Evolutionary conservation across 2,329 filamentous ascomycete species (phyloP).

Genomic region (Pestalotiopsis fici): DNA sequence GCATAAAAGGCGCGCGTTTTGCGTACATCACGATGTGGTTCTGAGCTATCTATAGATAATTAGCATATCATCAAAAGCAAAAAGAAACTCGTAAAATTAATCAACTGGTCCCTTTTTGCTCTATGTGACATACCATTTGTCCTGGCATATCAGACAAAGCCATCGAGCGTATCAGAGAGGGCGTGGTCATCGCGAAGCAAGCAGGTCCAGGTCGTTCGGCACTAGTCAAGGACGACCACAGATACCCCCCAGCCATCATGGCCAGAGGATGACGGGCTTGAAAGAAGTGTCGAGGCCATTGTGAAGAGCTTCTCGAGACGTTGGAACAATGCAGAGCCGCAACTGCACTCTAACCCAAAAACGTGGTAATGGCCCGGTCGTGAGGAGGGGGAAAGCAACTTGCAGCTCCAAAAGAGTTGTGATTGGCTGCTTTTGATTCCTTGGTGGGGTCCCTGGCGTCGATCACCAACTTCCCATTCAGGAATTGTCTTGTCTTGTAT

Average conservation of each 20-base stretch:
- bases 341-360: conserved; percentile 9
- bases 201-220: not conserved
- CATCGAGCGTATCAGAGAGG: not conserved
- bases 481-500: not conserved
- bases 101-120: not conserved
- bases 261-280: not conserved
- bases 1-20: not conserved
- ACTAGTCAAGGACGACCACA: not conserved
- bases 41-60: not conserved
- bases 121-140: not conserved
- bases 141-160: not conserved
- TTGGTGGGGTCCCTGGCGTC: not conserved
- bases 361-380: not conserved
- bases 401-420: not conserved
- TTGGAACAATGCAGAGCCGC: conserved; percentile 9
- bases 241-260: too few species aligned
- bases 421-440: not conserved
- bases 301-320: not conserved
- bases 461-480: conserved; percentile 4
- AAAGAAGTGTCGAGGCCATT: not conserved
- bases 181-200: accelerated
- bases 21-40: not conserved
- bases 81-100: not conserved
- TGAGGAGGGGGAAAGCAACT: conserved; percentile 3
- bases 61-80: not conserved